Evolutionary conservation across 176 grass and related monocot species (phyloP).

Genomic region (Oryza nivara): DNA sequence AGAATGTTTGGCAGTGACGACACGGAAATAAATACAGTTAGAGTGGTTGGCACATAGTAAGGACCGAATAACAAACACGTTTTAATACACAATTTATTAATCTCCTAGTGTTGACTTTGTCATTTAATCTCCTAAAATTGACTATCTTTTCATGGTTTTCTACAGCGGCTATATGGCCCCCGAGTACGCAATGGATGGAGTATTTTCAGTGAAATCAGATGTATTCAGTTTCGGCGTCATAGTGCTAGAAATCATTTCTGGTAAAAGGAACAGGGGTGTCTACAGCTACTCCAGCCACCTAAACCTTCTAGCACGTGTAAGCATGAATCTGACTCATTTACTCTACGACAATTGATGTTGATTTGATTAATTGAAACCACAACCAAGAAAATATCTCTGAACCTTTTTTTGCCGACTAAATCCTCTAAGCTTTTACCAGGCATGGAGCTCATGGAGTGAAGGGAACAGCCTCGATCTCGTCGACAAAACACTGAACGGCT

Average conservation of each 20-base stretch:
- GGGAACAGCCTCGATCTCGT: constrained; percentile 51
- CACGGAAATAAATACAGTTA: constrained; percentile 55
- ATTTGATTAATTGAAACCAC: background rate
- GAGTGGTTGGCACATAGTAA: constrained; percentile 90
- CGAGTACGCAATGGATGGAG: constrained; percentile 68
- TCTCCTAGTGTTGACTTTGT: background rate
- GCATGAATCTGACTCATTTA: background rate
- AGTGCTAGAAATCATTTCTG: constrained; percentile 60
- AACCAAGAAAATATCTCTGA: background rate
- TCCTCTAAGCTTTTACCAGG: constrained; percentile 15
- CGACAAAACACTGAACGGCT: constrained; percentile 43
- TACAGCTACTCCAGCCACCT: constrained; percentile 44
- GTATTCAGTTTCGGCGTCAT: constrained; percentile 74
- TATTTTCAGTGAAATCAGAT: constrained; percentile 72
- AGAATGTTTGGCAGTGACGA: constrained; percentile 65
- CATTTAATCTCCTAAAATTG: background rate
- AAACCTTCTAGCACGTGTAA: constrained; percentile 65
- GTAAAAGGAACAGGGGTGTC: constrained; percentile 59
- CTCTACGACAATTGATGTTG: background rate
- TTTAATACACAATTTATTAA: background rate
- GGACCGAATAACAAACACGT: background rate
- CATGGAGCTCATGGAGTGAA: constrained; percentile 53
- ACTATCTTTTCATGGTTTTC: background rate
- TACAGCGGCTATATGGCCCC: constrained; percentile 71
- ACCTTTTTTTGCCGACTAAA: no score